Evolutionary conservation across 306 rosid species (phyloP).

Genomic region (Medicago truncatula): DNA sequence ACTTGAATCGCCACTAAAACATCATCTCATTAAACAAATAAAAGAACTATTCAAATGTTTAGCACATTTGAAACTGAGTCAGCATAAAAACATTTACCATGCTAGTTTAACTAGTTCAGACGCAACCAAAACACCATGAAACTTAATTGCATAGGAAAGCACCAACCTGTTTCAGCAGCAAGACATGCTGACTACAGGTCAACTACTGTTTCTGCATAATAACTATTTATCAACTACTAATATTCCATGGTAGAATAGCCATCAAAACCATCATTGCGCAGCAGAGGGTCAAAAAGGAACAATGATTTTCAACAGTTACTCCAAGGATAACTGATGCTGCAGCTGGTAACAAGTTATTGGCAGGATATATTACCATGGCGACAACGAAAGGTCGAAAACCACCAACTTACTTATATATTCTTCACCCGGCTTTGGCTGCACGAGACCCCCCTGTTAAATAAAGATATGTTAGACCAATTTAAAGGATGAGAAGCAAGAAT

Average conservation of each 20-base stretch:
- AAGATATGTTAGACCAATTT: slow-evolving; percentile 41
- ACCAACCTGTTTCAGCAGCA: slow-evolving; percentile 44
- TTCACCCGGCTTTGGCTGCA: slow-evolving; percentile 60
- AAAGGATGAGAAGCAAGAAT: slow-evolving; percentile 17
- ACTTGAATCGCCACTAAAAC: slow-evolving; percentile 35
- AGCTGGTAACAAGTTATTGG: slow-evolving; percentile 56
- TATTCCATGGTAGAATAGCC: slow-evolving; percentile 47
- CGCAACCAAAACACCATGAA: slow-evolving; percentile 19
- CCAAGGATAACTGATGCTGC: slow-evolving; percentile 57
- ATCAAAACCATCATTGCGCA: slow-evolving; percentile 40
- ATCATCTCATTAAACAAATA: slow-evolving; percentile 5
- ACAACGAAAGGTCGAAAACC: slow-evolving; percentile 22
- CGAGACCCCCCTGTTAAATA: slow-evolving; percentile 60
- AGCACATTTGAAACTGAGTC: slow-evolving; percentile 27
- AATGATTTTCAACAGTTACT: slow-evolving; percentile 43
- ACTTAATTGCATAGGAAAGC: slow-evolving; percentile 42
- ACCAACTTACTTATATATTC: slow-evolving; percentile 25
- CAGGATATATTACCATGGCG: slow-evolving; percentile 49
- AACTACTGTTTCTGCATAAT: slow-evolving; percentile 41
- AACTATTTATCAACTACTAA: slow-evolving; percentile 38
- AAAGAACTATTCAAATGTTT: slow-evolving; percentile 35
- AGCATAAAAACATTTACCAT: slow-evolving; percentile 31
- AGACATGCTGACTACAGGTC: slow-evolving; percentile 49
- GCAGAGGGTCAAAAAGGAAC: slow-evolving; percentile 45
- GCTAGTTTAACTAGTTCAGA: slow-evolving; percentile 36